Evolutionary conservation across 1,284 basidiomycete genomes (phyloP), one percentile per base, ranked within the genome.

Genomic region (Porodaedalea pini): DNA sequence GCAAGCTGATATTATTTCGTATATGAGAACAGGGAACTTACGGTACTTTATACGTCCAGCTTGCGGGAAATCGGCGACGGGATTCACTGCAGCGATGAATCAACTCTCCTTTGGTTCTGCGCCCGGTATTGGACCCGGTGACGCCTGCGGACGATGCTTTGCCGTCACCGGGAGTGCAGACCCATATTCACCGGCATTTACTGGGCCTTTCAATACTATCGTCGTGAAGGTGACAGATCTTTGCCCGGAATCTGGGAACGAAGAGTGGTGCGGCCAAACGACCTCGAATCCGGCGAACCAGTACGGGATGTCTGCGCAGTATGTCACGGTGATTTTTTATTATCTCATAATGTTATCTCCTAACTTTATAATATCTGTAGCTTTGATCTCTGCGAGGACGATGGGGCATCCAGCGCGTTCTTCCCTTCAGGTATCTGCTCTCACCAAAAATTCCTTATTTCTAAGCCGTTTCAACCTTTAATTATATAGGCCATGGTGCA

Each of bases 321-420:
- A 64, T 61, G 78, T 68, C 11, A 15, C 41, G 44, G 27, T 15
- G n/a, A 6, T 25, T n/a, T n/a, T n/a, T n/a, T n/a, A n/a, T n/a
- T n/a, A n/a, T n/a, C n/a, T n/a, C n/a, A n/a, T n/a, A n/a, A n/a
- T n/a, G n/a, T n/a, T n/a, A n/a, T n/a, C n/a, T n/a, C n/a, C n/a
- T n/a, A n/a, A 60, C 57, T 43, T 48, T 39, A 17, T 31, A 31
- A 2, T 34, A n/a, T 19, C 7, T 43, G 34, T 54, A 82, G 79
- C 67, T 85, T 84, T 64, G 82, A 85, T 65, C 75, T 85, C 31
- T 83, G 82, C 64, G 70, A 78, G 58, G 82, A 83, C 62, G 80
- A 78, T 10, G 81, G 82, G 47, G 79, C 78, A 27, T 63, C 78
- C 2, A 64, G 49, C 2, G 73, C 71, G 13, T 84, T 85, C 71